Evolutionary conservation across 192 early-diverging fungal species (phyloP).

Genomic region (Diversispora epigaea): DNA sequence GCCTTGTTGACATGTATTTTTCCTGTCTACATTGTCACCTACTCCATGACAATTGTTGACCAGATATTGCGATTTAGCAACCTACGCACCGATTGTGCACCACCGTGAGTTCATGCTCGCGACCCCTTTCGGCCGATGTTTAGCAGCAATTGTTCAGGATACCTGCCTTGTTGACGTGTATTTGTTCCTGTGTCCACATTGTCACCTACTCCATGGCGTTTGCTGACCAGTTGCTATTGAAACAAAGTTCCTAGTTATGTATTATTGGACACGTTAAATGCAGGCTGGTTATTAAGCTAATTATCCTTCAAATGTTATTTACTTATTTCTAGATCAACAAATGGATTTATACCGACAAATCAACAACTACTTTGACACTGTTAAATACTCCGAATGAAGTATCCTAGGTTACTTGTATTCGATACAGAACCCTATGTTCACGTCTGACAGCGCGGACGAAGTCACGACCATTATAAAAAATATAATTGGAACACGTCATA

Average conservation of each 20-base stretch:
- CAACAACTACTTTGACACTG: conserved; percentile 23
- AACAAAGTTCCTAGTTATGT: conserved; percentile 27
- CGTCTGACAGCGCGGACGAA: conserved; percentile 23
- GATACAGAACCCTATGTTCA: conserved; percentile 26
- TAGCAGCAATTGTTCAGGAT: conserved; percentile 28
- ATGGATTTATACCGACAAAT: conserved; percentile 26
- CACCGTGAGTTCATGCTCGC: conserved; percentile 26
- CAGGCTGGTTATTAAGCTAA: too few relatives aligned
- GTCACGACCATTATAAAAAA: conserved; percentile 28
- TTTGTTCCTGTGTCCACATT: conserved; percentile 21
- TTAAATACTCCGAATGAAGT: conserved; percentile 30
- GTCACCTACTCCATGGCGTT: conserved; percentile 22
- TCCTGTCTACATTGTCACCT: too few relatives aligned
- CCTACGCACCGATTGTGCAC: conserved; percentile 30
- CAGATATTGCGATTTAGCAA: too few relatives aligned
- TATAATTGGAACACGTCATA: conserved; percentile 25
- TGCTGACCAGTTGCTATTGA: conserved; percentile 31
- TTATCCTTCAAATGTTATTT: conserved; percentile 21
- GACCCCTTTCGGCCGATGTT: conserved; percentile 31
- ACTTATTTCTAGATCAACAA: conserved; percentile 23
- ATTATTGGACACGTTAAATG: conserved; percentile 25
- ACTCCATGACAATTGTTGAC: too few relatives aligned
- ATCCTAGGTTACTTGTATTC: conserved; percentile 22
- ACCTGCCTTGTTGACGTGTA: conserved; percentile 23
- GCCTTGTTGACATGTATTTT: conserved; percentile 22